Percentiles rank a stretch among this genome's conserved stretches.
phyloP scores from a whole-genome alignment of 2,329 filamentous ascomycete genomes.

The Cercospora nicotianae region DNA sequence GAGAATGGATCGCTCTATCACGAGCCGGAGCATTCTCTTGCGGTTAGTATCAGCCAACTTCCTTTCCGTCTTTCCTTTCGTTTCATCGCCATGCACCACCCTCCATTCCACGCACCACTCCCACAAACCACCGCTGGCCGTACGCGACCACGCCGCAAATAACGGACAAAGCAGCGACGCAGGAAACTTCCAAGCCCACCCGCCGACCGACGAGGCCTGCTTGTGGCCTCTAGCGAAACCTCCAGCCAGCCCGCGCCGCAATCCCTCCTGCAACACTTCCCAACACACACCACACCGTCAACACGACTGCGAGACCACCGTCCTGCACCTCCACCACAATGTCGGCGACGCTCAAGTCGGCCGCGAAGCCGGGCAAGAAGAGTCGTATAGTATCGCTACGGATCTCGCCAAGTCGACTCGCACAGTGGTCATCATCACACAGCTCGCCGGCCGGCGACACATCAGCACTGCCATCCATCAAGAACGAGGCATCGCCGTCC shows the following conservation, averaged over 20 bases:
- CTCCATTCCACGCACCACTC: background rate
- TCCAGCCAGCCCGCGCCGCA: background rate
- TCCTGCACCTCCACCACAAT: constrained; percentile 22
- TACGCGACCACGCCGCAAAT: background rate
- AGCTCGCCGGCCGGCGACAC: constrained; percentile 19
- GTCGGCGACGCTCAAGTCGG: constrained; percentile 29
- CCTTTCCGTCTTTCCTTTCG: background rate
- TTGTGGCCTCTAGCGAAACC: background rate
- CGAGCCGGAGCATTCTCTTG: no score
- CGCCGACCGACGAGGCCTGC: background rate
- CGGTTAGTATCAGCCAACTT: constrained; percentile 1
- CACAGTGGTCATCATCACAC: constrained; percentile 34
- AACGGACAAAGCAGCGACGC: background rate
- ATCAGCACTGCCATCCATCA: constrained; percentile 25
- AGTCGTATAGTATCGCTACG: constrained; percentile 34
- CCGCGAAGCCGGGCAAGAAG: constrained; percentile 34
- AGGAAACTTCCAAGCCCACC: background rate
- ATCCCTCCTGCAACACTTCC: background rate
- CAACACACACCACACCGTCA: constrained; percentile 5
- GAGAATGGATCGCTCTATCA: constrained; percentile 12
- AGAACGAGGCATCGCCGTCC: constrained; percentile 41
- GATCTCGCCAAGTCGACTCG: constrained; percentile 31
- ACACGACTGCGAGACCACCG: background rate
- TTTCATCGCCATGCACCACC: constrained; percentile 4
- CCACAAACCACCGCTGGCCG: background rate